Conservation (phyloP, 768 basidiomycete genomes). For the Leccinellum rugosiceps region DNA sequence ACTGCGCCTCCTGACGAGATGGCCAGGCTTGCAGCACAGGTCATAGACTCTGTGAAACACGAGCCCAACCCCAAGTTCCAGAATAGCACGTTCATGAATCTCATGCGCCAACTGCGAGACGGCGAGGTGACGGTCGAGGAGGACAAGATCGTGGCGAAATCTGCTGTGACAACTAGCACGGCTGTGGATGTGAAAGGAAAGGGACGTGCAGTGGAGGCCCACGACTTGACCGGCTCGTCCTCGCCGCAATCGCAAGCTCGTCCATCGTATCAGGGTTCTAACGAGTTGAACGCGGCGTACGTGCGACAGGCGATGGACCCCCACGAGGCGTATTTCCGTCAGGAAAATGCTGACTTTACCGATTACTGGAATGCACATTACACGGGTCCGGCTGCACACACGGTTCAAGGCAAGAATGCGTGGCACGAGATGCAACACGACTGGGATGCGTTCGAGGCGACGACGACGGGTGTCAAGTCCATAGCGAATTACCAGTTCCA, state of each 20-base stretch:
- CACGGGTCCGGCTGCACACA: conserved; percentile 20
- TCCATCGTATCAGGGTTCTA: conserved; percentile 20
- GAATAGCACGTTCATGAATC: conserved; percentile 76
- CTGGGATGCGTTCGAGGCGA: conserved; percentile 84
- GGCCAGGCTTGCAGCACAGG: conserved; percentile 72
- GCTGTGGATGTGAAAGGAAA: conserved; percentile 59
- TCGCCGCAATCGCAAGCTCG: conserved; percentile 7
- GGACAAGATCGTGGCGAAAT: conserved; percentile 66
- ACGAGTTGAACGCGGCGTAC: conserved; percentile 16
- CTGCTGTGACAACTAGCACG: conserved; percentile 20
- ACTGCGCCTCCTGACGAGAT: conserved; percentile 55
- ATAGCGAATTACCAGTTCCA: conserved; percentile 69
- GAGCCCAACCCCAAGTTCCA: conserved; percentile 83
- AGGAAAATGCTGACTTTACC: conserved; percentile 66
- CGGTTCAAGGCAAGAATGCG: conserved; percentile 23
- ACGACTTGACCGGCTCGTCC: conserved; percentile 1
- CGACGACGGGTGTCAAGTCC: conserved; percentile 57
- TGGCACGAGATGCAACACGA: conserved; percentile 73
- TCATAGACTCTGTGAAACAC: conserved; percentile 71
- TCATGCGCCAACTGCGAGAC: conserved; percentile 86
- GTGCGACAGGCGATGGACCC: conserved; percentile 34
- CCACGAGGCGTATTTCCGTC: conserved; percentile 66
- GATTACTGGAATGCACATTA: conserved; percentile 53
- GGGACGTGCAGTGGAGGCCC: conserved; percentile 42
- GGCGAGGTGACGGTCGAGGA: conserved; percentile 75